phyloP scores from a whole-genome alignment of 2,329 filamentous ascomycete species.

The Amauroascus niger region DNA sequence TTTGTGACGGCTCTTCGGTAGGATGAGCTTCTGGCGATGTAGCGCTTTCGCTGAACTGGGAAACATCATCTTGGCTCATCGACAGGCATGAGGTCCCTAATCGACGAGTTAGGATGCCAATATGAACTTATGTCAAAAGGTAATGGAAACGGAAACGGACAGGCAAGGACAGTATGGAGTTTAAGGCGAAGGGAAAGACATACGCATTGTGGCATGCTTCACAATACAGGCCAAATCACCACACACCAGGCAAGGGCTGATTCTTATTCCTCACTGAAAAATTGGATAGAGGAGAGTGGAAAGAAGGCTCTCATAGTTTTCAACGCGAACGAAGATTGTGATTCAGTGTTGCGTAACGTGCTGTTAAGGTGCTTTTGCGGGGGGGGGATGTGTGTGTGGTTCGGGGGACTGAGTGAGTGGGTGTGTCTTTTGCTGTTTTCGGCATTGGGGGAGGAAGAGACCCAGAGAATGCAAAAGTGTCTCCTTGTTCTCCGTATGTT shows the following conservation, averaged over 20 bases:
- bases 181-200: background rate
- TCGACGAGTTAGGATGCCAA: background rate
- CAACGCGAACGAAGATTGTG: background rate
- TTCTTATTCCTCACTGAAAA: constrained; percentile 1
- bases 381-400: background rate
- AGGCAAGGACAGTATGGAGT: background rate
- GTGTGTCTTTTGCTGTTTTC: constrained; percentile 13
- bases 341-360: background rate
- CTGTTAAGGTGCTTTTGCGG: background rate
- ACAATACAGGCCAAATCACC: background rate
- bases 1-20: background rate
- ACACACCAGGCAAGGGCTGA: background rate
- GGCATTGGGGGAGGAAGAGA: constrained; percentile 7
- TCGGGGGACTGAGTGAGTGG: constrained; percentile 2
- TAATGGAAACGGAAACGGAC: background rate
- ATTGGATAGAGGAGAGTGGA: background rate
- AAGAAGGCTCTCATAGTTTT: constrained; percentile 1
- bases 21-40: background rate
- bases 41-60: constrained; percentile 3
- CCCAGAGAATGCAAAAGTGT: constrained; percentile 7
- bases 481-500: constrained; percentile 8
- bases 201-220: constrained; percentile 12
- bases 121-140: background rate
- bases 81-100: constrained; percentile 3
- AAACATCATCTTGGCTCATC: constrained; percentile 4